phyloP scores from a whole-genome alignment of 208 protist genomes.

The Eutreptiella sp. region DNA sequence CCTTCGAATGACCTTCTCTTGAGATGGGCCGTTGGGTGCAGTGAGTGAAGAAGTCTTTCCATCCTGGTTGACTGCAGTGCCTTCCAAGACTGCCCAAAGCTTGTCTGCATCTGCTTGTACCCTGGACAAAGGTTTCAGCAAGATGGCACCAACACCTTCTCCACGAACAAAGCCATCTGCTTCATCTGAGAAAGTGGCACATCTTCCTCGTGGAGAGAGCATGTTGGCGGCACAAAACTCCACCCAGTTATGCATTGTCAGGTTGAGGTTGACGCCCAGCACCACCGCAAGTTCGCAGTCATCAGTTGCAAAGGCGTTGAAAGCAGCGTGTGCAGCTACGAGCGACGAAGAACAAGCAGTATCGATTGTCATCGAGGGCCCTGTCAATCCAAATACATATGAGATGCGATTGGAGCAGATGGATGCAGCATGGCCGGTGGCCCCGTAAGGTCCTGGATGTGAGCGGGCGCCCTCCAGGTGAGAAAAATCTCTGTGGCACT shows the following conservation, averaged over 20 bases:
- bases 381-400: conserved; percentile 46
- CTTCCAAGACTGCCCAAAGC: conserved; percentile 32
- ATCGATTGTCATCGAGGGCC: conserved; percentile 51
- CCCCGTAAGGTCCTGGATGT: conserved; percentile 17
- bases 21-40: conserved; percentile 34
- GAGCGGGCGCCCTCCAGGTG: conserved; percentile 1
- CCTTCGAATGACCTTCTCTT: conserved; percentile 31
- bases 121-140: conserved; percentile 39
- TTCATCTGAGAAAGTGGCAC: conserved; percentile 53
- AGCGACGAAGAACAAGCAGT: conserved; percentile 66
- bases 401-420: conserved; percentile 42
- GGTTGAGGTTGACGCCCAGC: conserved; percentile 40
- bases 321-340: conserved; percentile 50
- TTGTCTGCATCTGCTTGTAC: conserved; percentile 1
- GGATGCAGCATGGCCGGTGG: neutral
- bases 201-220: conserved; percentile 38
- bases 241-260: conserved; percentile 26
- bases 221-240: conserved; percentile 36
- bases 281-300: conserved; percentile 10
- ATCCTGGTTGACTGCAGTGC: conserved; percentile 49
- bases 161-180: conserved; percentile 62
- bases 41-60: conserved; percentile 32
- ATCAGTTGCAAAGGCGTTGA: conserved; percentile 26
- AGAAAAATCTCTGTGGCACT: neutral
- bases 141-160: conserved; percentile 53